phyloP scores from a whole-genome alignment of 768 basidiomycete species.

The Mycena belliarum region DNA sequence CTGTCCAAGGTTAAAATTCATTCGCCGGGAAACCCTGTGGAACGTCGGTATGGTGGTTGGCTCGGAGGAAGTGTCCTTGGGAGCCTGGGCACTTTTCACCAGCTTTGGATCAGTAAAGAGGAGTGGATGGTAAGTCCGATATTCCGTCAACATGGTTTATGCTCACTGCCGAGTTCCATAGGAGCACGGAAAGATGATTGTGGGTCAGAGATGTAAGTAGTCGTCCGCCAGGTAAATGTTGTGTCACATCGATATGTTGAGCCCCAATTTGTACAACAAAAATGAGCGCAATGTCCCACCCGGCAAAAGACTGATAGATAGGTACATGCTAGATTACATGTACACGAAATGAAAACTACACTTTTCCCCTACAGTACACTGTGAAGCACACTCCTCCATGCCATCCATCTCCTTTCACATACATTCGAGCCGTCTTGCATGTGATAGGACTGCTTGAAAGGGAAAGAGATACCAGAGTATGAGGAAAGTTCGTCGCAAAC shows the following conservation, averaged over 20 bases:
- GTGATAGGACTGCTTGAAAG: not conserved
- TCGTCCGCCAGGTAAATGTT: not conserved
- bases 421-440: constrained; percentile 1
- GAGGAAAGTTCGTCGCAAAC: not conserved
- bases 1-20: constrained; percentile 80
- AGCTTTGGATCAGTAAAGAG: constrained; percentile 91
- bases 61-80: constrained; percentile 94
- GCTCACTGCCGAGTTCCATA: constrained; percentile 26
- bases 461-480: not conserved
- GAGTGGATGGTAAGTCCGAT: constrained; percentile 77
- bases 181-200: constrained; percentile 84
- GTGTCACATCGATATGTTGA: too few species aligned
- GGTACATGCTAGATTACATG: constrained; percentile 18
- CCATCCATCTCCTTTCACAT: not conserved
- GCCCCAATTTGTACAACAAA: too few species aligned
- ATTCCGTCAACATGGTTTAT: not conserved
- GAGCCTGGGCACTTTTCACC: constrained; percentile 96
- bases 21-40: constrained; percentile 86
- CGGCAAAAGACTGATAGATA: constrained; percentile 9
- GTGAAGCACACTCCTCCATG: constrained; percentile 13
- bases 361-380: too few species aligned
- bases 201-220: constrained; percentile 85
- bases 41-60: constrained; percentile 92
- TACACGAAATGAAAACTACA: constrained; percentile 11
- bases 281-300: too few species aligned